These are phyloP conservation scores for Cyclaneusma minus DNA, from an alignment of 2,329 filamentous ascomycete genomes.

Conservation along the genomic window DNA sequence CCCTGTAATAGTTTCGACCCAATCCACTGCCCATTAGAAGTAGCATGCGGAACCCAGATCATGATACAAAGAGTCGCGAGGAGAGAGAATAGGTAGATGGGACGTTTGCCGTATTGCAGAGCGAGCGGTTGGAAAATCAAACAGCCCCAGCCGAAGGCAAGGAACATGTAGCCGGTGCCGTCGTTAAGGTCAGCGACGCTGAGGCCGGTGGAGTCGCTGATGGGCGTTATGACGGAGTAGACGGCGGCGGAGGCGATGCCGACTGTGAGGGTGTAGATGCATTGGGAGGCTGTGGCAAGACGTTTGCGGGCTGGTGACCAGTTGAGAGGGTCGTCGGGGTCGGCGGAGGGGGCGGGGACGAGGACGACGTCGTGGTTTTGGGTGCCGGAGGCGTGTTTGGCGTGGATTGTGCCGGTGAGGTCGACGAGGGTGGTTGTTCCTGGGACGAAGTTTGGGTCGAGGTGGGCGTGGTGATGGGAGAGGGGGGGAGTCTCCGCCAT, in stretches of 20 bases:
- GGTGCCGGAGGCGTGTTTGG: conserved; percentile 11
- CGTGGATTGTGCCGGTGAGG: conserved; percentile 11
- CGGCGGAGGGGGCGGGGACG: conserved; percentile 17
- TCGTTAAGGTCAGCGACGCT: conserved; percentile 27
- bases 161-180: conserved; percentile 35
- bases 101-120: conserved; percentile 32
- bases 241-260: conserved; percentile 31
- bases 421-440: conserved; percentile 19
- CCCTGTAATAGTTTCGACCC: conserved; percentile 6
- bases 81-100: conserved; percentile 25
- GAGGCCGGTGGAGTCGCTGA: conserved; percentile 29
- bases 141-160: conserved; percentile 33
- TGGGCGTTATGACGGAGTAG: conserved; percentile 32
- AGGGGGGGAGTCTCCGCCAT: too few relatives aligned
- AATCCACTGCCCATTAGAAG: conserved; percentile 6
- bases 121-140: conserved; percentile 37
- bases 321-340: conserved; percentile 24
- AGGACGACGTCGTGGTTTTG: conserved; percentile 16
- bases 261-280: conserved; percentile 29
- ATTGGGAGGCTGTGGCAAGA: conserved; percentile 14
- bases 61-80: conserved; percentile 19
- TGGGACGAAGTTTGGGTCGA: conserved; percentile 10
- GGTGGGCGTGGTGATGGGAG: conserved; percentile 4
- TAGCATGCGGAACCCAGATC: conserved; percentile 19
- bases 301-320: conserved; percentile 20